Evolutionary conservation across 768 basidiomycete genomes (phyloP).

Genomic region (Galerina marginata): DNA sequence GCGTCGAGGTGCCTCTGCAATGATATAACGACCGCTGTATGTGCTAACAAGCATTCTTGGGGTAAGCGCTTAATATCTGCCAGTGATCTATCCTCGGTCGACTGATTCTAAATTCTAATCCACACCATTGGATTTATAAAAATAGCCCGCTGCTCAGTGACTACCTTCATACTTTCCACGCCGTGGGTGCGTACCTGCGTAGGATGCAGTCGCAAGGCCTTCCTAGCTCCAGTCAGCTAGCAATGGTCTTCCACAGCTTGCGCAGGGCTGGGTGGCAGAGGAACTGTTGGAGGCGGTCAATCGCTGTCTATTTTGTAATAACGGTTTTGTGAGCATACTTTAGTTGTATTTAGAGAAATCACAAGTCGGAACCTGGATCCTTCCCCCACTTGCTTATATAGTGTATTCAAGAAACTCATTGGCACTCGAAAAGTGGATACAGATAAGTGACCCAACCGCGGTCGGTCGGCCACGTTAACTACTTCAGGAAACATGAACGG

Average conservation of each 20-base stretch:
- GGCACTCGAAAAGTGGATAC: no score
- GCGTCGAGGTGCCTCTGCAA: slow-evolving; percentile 61
- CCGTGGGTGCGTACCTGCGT: slow-evolving; percentile 80
- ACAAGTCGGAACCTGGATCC: no score
- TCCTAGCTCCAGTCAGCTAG: slow-evolving; percentile 60
- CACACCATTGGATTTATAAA: slow-evolving; percentile 21
- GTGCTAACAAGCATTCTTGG: slow-evolving; percentile 79
- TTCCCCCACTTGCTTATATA: no score
- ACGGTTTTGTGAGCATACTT: slow-evolving; percentile 64
- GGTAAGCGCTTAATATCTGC: slow-evolving; percentile 47
- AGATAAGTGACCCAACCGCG: no score
- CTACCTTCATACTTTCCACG: slow-evolving; percentile 81
- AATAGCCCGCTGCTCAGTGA: slow-evolving; percentile 79
- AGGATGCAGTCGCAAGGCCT: slow-evolving; percentile 81
- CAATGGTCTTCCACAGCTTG: slow-evolving; percentile 45
- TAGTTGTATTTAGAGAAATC: slow-evolving; percentile 17
- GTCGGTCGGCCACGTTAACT: no score
- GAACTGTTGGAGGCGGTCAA: slow-evolving; percentile 69
- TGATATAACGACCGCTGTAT: slow-evolving; percentile 64
- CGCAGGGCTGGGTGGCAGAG: slow-evolving; percentile 66
- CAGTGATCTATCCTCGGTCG: neutral
- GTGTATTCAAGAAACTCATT: no score
- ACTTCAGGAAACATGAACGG: no score
- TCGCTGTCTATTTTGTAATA: slow-evolving; percentile 74
- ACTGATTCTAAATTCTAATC: slow-evolving; percentile 14